A percentile compares a stretch with the other conserved stretches of the same genome.
These are phyloP conservation scores for Candida adriatica DNA, from an alignment of 805 yeast species.

Conservation along the genomic window DNA sequence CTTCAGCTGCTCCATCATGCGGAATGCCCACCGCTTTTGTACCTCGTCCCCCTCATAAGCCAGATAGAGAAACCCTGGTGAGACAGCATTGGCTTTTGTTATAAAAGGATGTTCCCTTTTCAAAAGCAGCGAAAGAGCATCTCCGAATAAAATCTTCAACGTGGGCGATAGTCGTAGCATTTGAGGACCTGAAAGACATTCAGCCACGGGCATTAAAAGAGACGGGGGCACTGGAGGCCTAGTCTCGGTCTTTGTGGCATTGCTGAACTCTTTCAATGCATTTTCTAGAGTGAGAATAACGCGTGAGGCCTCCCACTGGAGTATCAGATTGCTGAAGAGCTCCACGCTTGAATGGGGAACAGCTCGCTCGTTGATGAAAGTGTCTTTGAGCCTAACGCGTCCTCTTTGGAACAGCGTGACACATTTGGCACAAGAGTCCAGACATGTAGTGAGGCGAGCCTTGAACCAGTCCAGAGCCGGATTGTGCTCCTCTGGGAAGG, in stretches of 20 bases:
- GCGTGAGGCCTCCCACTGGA: conserved; percentile 24
- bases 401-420: conserved; percentile 45
- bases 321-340: conserved; percentile 13
- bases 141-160: conserved; percentile 32
- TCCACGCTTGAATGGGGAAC: conserved; percentile 24
- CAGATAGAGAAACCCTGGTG: conserved; percentile 49
- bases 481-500: conserved; percentile 39
- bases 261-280: background rate
- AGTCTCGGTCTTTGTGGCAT: conserved; percentile 1
- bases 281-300: conserved; percentile 7
- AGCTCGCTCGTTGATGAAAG: conserved; percentile 44
- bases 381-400: conserved; percentile 42
- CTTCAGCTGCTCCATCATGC: conserved; percentile 20
- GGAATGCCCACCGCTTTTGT: conserved; percentile 44
- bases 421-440: conserved; percentile 49
- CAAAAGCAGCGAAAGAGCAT: conserved; percentile 27
- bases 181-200: conserved; percentile 47
- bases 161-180: conserved; percentile 34
- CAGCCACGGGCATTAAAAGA: conserved; percentile 29
- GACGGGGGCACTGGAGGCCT: conserved; percentile 9
- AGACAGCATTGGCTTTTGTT: conserved; percentile 16
- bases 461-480: conserved; percentile 40
- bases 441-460: conserved; percentile 30
- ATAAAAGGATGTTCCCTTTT: conserved; percentile 25
- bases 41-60: conserved; percentile 45